Percentiles rank a stretch among this genome's conserved stretches.
These are phyloP conservation scores for Arxiozyma telluris DNA, from an alignment of 1,139 yeast species.

Conservation along the genomic window DNA sequence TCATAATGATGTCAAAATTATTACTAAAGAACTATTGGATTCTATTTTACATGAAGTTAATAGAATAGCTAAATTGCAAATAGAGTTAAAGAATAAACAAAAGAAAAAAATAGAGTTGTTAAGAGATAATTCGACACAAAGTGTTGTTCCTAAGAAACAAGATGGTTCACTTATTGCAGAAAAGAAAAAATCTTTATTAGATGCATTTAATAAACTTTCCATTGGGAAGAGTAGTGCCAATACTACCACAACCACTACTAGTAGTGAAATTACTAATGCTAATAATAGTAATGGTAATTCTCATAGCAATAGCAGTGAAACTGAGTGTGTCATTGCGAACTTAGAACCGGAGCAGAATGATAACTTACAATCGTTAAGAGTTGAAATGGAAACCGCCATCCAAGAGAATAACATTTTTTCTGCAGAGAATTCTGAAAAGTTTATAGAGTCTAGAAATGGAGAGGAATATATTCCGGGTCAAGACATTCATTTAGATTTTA, in stretches of 20 bases:
- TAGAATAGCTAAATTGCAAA: slow-evolving; percentile 59
- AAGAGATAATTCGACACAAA: slow-evolving; percentile 7
- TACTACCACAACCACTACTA: neutral
- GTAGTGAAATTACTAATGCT: neutral
- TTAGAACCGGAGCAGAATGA: neutral
- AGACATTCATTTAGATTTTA: slow-evolving; percentile 73
- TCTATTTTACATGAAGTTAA: slow-evolving; percentile 73
- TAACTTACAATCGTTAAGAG: slow-evolving; percentile 7
- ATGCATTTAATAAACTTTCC: slow-evolving; percentile 21
- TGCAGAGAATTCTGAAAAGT: neutral
- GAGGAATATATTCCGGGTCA: slow-evolving; percentile 75
- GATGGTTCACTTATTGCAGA: slow-evolving; percentile 30
- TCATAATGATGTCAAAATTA: slow-evolving; percentile 79
- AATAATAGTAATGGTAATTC: neutral
- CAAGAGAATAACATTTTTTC: slow-evolving; percentile 14
- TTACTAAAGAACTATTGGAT: slow-evolving; percentile 70
- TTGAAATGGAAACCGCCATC: slow-evolving; percentile 8
- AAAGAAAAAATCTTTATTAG: slow-evolving; percentile 27
- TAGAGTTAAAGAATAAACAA: slow-evolving; percentile 6
- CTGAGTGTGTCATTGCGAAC: neutral
- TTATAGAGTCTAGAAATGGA: slow-evolving; percentile 30
- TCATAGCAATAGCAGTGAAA: slow-evolving; percentile 8
- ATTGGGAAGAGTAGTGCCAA: neutral
- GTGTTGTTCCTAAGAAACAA: slow-evolving; percentile 17
- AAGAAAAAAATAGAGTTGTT: slow-evolving; percentile 8